Base-by-base conservation (phyloP, 139 green algal species). In the Gonium pectorale region DNA sequence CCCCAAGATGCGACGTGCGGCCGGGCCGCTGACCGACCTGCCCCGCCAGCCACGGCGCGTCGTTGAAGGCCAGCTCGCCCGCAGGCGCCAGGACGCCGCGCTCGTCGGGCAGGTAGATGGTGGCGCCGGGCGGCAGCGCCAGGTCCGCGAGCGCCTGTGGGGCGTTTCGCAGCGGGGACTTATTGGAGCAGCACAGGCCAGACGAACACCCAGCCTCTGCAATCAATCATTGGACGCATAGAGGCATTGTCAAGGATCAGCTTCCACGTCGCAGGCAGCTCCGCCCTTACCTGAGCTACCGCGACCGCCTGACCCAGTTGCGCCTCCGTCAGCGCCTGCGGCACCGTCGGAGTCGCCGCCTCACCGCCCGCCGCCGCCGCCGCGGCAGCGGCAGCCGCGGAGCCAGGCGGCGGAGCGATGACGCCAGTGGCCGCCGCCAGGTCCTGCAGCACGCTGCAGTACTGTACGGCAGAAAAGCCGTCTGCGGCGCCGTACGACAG, bases 21-120 rank as follows among this genome's bases (percentile, higher is more conserved):
- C n/a, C n/a, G n/a, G n/a, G n/a, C 56, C 21, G 24, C 31, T 22
- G 15, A 41, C 74, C 35, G 41, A 79, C 71, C 67, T 71, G 41
- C 46, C 54, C 80, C 38, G 80, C 77, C 51, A 95, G 64, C 94
- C 94, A 97, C 0, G 93, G 93, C 8, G 94, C 94, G 67, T 97
- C 94, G 71, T 97, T 95, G 90, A 87, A 97, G 0, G 91, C 89
- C 38, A 96, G 90, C 64, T 94, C 83, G 3, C 13, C 63, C 6
- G 91, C 89, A 2, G 72, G 43, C 37, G 56, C 51, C 66, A 97
- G 69, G 33, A 93, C 79, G 6, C 90, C 91, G 9, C 68, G n/a
- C 4, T 86, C 84, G 73, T 96, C 92, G 7, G 93, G 94, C 19
- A 94, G 89, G 56, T 89, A 91, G 33, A 95, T 68, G 43, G 26